Base-by-base conservation (phyloP, 2,329 filamentous ascomycete genomes). In the Cryphonectria radicalis region DNA sequence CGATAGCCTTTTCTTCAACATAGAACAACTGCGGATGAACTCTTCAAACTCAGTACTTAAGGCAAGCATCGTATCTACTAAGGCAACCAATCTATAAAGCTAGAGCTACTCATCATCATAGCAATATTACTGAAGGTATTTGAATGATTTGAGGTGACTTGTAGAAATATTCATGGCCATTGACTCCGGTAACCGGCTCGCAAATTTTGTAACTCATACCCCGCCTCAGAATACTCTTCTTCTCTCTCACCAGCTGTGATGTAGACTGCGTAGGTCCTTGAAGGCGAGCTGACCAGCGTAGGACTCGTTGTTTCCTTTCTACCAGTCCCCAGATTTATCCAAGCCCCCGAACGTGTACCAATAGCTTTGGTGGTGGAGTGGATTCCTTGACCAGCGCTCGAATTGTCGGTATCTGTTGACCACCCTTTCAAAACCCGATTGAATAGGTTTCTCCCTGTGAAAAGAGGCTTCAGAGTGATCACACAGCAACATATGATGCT, bases 401-500 rank as follows among this genome's bases (percentile, higher is more conserved):
- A 19, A 3, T 35, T 35, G 6, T 8, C 28, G 28, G 55, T 3
- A 2, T 19, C 14, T 22, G 55, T 32, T 35, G 55, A 28, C 25
- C 55, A 35, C 8, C 13, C 25, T 3, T 17, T 32, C 35, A 2
- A 5, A 32, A 59, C 19, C 4, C 25, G 55, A 17, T 14, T 14
- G 6, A 32, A 59, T 2, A 59, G 14, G 5, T 14, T 14, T 59
- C 5, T 59, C 13, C 28, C 28, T 5, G 55, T 35, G 25, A 59
- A 59, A 6, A 59, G 55, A 32, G 55, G 55, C 28, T 59, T 59
- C 4, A 59, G 6, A 8, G 55, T 59, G 55, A 59, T 59, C 14
- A 59, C 55, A 14, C 55, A 35, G 55, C 55, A 59, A 59, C 55
- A 59, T 2, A 59, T 59, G 28, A 59, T 59, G 25, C 55, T 59